phyloP scores from a whole-genome alignment of 805 yeast species.

The Allodekkera sacchari region DNA sequence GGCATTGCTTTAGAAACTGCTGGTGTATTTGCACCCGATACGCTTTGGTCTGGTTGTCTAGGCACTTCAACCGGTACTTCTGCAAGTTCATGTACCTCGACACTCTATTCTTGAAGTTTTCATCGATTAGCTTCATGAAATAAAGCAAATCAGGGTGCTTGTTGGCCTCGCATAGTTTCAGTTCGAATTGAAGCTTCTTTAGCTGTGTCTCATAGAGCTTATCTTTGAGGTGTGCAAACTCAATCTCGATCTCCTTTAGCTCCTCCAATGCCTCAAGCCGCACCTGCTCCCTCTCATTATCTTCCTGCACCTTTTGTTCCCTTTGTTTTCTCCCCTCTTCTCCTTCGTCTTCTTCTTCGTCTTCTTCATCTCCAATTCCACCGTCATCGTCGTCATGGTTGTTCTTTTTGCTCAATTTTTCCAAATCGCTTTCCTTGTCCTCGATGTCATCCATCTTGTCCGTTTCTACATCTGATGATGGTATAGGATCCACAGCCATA shows the following conservation, averaged over 20 bases:
- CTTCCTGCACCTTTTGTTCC: constrained; percentile 9
- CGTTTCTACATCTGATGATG: constrained; percentile 81
- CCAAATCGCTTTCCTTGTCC: constrained; percentile 43
- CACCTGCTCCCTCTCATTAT: constrained; percentile 27
- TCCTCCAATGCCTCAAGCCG: constrained; percentile 62
- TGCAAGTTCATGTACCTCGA: constrained; percentile 29
- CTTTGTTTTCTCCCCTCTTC: constrained; percentile 11
- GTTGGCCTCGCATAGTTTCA: constrained; percentile 80
- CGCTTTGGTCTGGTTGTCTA: constrained; percentile 75
- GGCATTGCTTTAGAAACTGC: constrained; percentile 58
- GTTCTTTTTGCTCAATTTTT: constrained; percentile 27
- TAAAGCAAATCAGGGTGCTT: constrained; percentile 83
- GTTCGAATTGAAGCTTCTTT: constrained; percentile 67
- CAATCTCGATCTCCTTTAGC: constrained; percentile 72
- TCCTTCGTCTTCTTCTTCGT: constrained; percentile 13
- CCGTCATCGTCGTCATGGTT: constrained; percentile 33
- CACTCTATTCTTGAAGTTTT: constrained; percentile 65
- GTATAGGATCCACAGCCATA: constrained; percentile 1
- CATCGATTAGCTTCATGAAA: constrained; percentile 62
- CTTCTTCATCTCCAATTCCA: constrained; percentile 15
- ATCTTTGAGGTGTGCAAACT: constrained; percentile 82
- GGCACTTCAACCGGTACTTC: constrained; percentile 64
- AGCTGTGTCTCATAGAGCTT: constrained; percentile 77
- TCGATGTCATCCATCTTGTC: constrained; percentile 66
- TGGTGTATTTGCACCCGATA: constrained; percentile 77